Percentiles rank a stretch among this genome's conserved stretches.
Evolutionary conservation across 495 filamentous ascomycete genomes (phyloP).

Genomic region (Aspergillus steynii): DNA sequence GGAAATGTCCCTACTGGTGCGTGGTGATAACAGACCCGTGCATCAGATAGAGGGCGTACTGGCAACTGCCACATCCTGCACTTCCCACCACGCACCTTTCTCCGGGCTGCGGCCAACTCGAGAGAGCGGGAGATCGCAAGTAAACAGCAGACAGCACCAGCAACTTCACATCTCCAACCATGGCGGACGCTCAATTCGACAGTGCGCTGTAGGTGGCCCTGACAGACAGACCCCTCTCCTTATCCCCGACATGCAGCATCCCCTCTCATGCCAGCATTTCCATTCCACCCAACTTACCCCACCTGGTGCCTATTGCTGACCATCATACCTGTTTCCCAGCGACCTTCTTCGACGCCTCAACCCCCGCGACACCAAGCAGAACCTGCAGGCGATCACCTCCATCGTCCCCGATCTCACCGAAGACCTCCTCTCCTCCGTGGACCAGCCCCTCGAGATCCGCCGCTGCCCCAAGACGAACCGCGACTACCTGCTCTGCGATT

Average conservation of each 20-base stretch:
- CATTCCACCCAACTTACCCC: slow-evolving; percentile 19
- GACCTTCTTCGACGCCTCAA: slow-evolving; percentile 98
- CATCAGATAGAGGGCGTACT: background rate
- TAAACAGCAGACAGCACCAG: slow-evolving; percentile 26
- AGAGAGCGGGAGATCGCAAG: slow-evolving; percentile 17
- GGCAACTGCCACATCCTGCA: slow-evolving; percentile 23
- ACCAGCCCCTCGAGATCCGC: slow-evolving; percentile 86
- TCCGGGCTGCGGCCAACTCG: slow-evolving; percentile 28
- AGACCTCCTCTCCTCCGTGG: slow-evolving; percentile 95
- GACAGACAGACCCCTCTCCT: background rate
- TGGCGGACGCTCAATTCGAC: slow-evolving; percentile 61
- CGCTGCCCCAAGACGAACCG: slow-evolving; percentile 85
- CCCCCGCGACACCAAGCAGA: slow-evolving; percentile 81
- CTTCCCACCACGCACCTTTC: slow-evolving; percentile 35
- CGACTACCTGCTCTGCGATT: slow-evolving; percentile 98
- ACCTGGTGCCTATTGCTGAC: slow-evolving; percentile 34
- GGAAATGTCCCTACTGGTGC: background rate
- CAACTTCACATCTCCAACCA: slow-evolving; percentile 27
- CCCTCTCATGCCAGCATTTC: slow-evolving; percentile 4
- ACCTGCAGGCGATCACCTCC: slow-evolving; percentile 80
- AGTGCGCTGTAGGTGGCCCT: slow-evolving; percentile 58
- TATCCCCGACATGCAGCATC: background rate
- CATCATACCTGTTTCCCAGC: slow-evolving; percentile 45
- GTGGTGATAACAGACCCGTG: background rate
- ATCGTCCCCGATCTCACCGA: slow-evolving; percentile 91